A percentile compares a stretch with the other conserved stretches of the same genome.
Conservation (phyloP, 768 basidiomycete species). For the Lactarius quietus region DNA sequence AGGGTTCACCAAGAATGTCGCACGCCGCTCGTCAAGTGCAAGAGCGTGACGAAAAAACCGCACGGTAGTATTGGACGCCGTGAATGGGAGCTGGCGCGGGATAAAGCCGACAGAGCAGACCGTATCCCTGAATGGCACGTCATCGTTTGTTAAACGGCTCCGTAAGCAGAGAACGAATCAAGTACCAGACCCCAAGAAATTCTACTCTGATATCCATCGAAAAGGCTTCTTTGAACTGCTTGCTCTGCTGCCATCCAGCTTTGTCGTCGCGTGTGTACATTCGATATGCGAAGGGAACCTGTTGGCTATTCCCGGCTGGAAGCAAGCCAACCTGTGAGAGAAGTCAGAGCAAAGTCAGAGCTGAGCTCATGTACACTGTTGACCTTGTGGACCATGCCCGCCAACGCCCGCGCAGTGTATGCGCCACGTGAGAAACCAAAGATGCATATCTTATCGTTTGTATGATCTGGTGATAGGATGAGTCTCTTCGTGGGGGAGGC, state of each 20-base stretch:
- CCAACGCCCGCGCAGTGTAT: constrained; percentile 64
- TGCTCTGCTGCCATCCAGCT: constrained; percentile 59
- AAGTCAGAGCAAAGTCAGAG: background rate
- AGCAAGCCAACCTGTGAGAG: constrained; percentile 57
- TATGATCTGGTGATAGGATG: constrained; percentile 41
- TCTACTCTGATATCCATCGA: constrained; percentile 72
- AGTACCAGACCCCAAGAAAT: constrained; percentile 69
- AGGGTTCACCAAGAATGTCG: constrained; percentile 43
- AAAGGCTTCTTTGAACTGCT: constrained; percentile 70
- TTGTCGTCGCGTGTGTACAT: constrained; percentile 64
- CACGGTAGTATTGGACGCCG: constrained; percentile 55
- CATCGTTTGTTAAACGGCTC: background rate
- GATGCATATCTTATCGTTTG: constrained; percentile 71
- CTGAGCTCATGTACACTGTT: background rate
- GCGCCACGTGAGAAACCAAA: constrained; percentile 82
- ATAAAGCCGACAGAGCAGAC: constrained; percentile 70
- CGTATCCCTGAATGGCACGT: constrained; percentile 53
- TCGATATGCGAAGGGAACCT: constrained; percentile 74
- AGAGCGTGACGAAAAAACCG: constrained; percentile 68
- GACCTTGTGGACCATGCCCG: constrained; percentile 73
- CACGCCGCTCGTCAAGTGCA: constrained; percentile 65
- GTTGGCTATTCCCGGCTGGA: constrained; percentile 66
- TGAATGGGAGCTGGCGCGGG: constrained; percentile 63
- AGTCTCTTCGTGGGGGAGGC: background rate
- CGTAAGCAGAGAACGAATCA: background rate